phyloP scores from a whole-genome alignment of 139 green algal genomes.

The Choricystis sp. region DNA sequence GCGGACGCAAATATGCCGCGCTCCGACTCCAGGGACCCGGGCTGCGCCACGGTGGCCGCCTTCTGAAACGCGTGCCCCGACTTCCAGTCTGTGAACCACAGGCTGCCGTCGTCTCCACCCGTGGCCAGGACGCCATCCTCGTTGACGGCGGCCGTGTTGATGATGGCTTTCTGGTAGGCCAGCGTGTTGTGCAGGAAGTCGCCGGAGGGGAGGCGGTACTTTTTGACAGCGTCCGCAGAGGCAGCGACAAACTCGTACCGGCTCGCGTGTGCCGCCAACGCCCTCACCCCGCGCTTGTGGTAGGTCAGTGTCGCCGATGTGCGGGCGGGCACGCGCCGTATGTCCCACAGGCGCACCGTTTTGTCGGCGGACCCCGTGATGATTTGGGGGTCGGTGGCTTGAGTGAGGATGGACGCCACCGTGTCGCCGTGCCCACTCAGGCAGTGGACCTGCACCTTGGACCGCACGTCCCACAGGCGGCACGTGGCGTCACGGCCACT shows the following conservation, averaged over 20 bases:
- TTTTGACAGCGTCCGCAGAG: slow-evolving; percentile 96
- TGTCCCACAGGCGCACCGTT: slow-evolving; percentile 75
- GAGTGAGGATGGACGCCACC: slow-evolving; percentile 70
- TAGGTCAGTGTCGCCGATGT: slow-evolving; percentile 81
- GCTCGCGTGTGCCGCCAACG: slow-evolving; percentile 56
- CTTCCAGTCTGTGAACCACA: slow-evolving; percentile 90
- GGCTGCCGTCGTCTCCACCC: slow-evolving; percentile 49
- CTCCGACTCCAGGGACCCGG: slow-evolving; percentile 80
- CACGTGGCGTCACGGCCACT: slow-evolving; percentile 74
- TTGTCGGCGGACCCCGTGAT: slow-evolving; percentile 80
- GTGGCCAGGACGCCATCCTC: slow-evolving; percentile 83
- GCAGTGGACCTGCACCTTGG: slow-evolving; percentile 71
- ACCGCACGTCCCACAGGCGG: slow-evolving; percentile 97
- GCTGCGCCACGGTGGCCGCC: slow-evolving; percentile 67
- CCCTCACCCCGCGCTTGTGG: slow-evolving; percentile 91
- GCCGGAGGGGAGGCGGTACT: slow-evolving; percentile 71
- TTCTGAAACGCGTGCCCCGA: slow-evolving; percentile 89
- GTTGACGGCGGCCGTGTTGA: slow-evolving; percentile 87
- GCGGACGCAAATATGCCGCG: slow-evolving; percentile 54
- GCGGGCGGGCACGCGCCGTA: slow-evolving; percentile 45
- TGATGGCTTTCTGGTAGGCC: slow-evolving; percentile 75
- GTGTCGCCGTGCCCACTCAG: slow-evolving; percentile 87
- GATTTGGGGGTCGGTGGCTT: slow-evolving; percentile 76
- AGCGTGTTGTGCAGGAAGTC: slow-evolving; percentile 97
- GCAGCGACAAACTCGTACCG: slow-evolving; percentile 70